A percentile compares a stretch with the other conserved stretches of the same genome.
These are phyloP conservation scores for Aureobasidium subglaciale DNA, from an alignment of 2,329 filamentous ascomycete species.

Conservation along the genomic window DNA sequence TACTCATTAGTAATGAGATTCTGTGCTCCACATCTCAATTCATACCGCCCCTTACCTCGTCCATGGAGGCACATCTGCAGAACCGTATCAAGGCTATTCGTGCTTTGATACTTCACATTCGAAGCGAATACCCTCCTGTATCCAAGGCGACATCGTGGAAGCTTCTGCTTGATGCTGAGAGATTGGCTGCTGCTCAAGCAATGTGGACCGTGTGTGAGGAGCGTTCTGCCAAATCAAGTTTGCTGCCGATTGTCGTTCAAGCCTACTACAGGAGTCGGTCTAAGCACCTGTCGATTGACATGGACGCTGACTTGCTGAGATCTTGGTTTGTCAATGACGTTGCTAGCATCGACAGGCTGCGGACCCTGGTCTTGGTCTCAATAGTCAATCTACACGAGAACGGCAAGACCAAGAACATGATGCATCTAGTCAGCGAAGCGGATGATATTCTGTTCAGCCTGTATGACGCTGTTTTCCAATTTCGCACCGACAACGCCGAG, in stretches of 20 bases:
- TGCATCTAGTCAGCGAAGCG: conserved; percentile 54
- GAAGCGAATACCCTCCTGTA: conserved; percentile 56
- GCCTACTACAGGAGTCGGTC: neutral
- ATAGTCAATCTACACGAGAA: conserved; percentile 62
- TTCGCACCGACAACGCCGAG: conserved; percentile 61
- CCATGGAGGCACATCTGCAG: conserved; percentile 73
- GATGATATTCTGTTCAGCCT: conserved; percentile 64
- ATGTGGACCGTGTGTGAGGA: conserved; percentile 80
- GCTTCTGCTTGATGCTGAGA: conserved; percentile 84
- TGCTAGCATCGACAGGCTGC: conserved; percentile 43
- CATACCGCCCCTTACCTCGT: conserved; percentile 61
- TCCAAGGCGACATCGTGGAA: conserved; percentile 66
- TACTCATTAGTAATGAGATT: conserved; percentile 74
- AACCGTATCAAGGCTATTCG: conserved; percentile 66
- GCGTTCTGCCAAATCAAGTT: neutral
- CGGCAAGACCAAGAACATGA: conserved; percentile 50
- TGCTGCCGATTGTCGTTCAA: conserved; percentile 12
- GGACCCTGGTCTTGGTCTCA: conserved; percentile 4
- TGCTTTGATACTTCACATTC: conserved; percentile 66
- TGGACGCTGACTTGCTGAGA: conserved; percentile 13
- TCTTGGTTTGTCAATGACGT: conserved; percentile 22
- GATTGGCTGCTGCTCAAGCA: conserved; percentile 68
- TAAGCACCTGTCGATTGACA: neutral
- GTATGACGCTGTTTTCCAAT: conserved; percentile 58
- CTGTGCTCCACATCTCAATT: conserved; percentile 68